Percentiles rank a stretch among this genome's conserved stretches.
phyloP scores from a whole-genome alignment of 1,284 basidiomycete species.

The Heterobasidion parviporum region DNA sequence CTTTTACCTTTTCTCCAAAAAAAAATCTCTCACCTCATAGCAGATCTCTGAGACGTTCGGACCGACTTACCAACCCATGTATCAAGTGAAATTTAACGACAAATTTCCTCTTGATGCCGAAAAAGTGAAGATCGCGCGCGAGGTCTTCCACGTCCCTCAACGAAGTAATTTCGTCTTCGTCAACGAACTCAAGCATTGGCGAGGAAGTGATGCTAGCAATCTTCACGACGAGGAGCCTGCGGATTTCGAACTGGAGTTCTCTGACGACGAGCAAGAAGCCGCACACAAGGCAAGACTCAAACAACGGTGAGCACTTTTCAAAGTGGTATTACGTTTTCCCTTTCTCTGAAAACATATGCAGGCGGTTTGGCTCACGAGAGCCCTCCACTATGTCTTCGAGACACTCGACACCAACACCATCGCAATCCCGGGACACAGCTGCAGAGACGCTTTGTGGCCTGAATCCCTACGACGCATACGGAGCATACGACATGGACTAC shows the following conservation, averaged over 20 bases:
- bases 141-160: slow-evolving; percentile 72
- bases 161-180: slow-evolving; percentile 77
- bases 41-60: slow-evolving; percentile 89
- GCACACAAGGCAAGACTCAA: slow-evolving; percentile 51
- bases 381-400: slow-evolving; percentile 45
- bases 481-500: slow-evolving; percentile 59
- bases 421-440: slow-evolving; percentile 43
- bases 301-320: slow-evolving; percentile 34
- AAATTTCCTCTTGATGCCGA: slow-evolving; percentile 47
- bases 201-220: slow-evolving; percentile 90
- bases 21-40: slow-evolving; percentile 5
- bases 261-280: slow-evolving; percentile 83
- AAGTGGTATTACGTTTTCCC: background rate
- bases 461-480: slow-evolving; percentile 55
- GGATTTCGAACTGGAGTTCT: slow-evolving; percentile 83
- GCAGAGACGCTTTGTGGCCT: slow-evolving; percentile 36
- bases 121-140: slow-evolving; percentile 42
- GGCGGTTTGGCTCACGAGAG: slow-evolving; percentile 43
- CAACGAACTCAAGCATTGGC: slow-evolving; percentile 51
- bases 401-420: slow-evolving; percentile 43
- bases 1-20: slow-evolving; percentile 1
- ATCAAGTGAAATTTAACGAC: slow-evolving; percentile 68
- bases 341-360: slow-evolving; percentile 16
- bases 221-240: slow-evolving; percentile 84
- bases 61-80: slow-evolving; percentile 77